Conservation (phyloP, 129 eudicot genomes). For the Artemisia tridentata region DNA sequence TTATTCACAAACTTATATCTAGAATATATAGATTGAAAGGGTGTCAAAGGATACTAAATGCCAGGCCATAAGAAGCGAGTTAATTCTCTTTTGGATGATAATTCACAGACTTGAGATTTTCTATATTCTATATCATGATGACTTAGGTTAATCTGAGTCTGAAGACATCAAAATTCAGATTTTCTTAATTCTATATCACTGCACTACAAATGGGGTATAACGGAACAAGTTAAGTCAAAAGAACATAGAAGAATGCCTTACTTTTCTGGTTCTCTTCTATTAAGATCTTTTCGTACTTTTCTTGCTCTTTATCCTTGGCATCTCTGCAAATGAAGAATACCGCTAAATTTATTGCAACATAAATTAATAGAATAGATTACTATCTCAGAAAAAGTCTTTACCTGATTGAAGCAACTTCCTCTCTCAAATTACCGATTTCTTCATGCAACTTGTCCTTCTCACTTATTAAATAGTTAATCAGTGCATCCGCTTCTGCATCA, state of each 20-base stretch:
- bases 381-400: conserved; percentile 25
- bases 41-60: not conserved
- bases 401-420: conserved; percentile 60
- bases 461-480: conserved; percentile 52
- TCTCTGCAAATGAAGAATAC: conserved; percentile 47
- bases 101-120: not conserved
- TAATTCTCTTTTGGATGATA: conserved; percentile 5
- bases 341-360: not conserved
- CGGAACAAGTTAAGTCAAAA: not conserved
- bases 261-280: conserved; percentile 69
- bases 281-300: conserved; percentile 49
- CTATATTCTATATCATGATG: too few species aligned
- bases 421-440: conserved; percentile 53
- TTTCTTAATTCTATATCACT: not conserved
- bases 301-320: conserved; percentile 52
- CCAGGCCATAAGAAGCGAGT: not conserved
- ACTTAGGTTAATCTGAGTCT: not conserved
- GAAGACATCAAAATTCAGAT: not conserved
- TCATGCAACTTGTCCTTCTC: conserved; percentile 53
- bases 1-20: not conserved
- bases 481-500: conserved; percentile 73
- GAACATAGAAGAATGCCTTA: conserved; percentile 34
- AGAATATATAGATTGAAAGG: not conserved
- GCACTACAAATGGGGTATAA: not conserved
- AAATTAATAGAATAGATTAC: conserved; percentile 7